phyloP scores from a whole-genome alignment of 2,329 filamentous ascomycete genomes.

The Arthrobotrys conoides region DNA sequence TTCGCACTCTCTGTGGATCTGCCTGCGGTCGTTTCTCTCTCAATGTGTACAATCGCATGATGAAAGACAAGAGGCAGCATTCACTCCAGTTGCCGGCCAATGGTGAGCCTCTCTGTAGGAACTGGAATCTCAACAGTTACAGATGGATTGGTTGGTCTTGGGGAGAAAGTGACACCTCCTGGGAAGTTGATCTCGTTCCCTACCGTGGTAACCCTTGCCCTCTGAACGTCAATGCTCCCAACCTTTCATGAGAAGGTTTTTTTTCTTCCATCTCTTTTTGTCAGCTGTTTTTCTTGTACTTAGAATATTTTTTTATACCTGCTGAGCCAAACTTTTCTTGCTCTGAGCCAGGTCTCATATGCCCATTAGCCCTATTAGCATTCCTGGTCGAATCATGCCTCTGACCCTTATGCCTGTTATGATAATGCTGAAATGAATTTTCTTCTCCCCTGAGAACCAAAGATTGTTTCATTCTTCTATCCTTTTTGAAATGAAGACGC shows the following conservation, averaged over 20 bases:
- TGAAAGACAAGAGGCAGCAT: not conserved
- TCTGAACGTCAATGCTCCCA: not conserved
- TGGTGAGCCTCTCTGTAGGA: constrained; percentile 2
- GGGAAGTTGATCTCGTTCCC: constrained; percentile 7
- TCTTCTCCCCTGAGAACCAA: too few species aligned
- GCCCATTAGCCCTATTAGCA: too few species aligned
- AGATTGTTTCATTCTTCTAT: too few species aligned
- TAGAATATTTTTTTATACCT: too few species aligned
- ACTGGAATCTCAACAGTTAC: not conserved
- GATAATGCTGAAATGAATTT: too few species aligned
- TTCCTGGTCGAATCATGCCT: too few species aligned
- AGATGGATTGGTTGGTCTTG: constrained; percentile 16
- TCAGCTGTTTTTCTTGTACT: not conserved
- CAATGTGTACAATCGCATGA: constrained; percentile 7
- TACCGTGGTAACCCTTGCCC: not conserved
- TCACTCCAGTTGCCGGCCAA: not conserved
- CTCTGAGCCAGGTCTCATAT: too few species aligned
- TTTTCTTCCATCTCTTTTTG: not conserved
- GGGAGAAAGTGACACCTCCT: constrained; percentile 25
- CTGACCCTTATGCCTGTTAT: too few species aligned
- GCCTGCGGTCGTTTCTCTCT: constrained; percentile 26
- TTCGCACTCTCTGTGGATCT: constrained; percentile 37
- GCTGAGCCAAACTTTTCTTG: too few species aligned
- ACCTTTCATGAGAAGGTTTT: not conserved
- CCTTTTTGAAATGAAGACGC: too few species aligned